These are phyloP conservation scores for Penicillium sp. DNA, from an alignment of 2,329 filamentous ascomycete genomes.

Conservation along the genomic window DNA sequence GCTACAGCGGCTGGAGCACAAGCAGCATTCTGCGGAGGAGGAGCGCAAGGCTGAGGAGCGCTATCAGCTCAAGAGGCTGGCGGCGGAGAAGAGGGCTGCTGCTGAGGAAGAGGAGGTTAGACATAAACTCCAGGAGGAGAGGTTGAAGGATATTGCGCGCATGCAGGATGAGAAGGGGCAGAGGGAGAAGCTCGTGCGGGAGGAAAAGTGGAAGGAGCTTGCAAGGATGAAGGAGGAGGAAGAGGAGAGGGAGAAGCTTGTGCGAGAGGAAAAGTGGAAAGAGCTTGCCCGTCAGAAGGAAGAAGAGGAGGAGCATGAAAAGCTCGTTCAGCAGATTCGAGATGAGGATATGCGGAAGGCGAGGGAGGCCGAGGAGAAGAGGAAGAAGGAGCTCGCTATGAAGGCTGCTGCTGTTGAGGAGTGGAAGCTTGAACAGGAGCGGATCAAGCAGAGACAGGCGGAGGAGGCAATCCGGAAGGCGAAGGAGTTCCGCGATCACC, in stretches of 20 bases:
- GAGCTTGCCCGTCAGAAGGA: constrained; percentile 34
- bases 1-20: constrained; percentile 41
- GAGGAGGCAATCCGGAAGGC: constrained; percentile 35
- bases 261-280: constrained; percentile 7
- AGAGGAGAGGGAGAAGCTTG: constrained; percentile 32
- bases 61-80: constrained; percentile 23
- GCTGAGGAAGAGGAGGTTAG: constrained; percentile 36
- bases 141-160: constrained; percentile 33
- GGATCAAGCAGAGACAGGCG: constrained; percentile 31
- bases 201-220: constrained; percentile 16
- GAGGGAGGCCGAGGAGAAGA: constrained; percentile 42
- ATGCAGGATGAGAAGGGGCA: constrained; percentile 31
- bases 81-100: constrained; percentile 36
- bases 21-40: constrained; percentile 36
- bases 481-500: constrained; percentile 37
- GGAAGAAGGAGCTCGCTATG: constrained; percentile 33
- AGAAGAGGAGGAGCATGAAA: constrained; percentile 8
- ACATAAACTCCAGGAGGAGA: constrained; percentile 30
- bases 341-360: constrained; percentile 26
- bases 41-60: constrained; percentile 18
- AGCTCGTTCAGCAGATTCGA: background rate
- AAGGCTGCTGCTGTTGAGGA: constrained; percentile 46
- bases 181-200: constrained; percentile 25
- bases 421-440: constrained; percentile 37
- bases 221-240: constrained; percentile 29